Conservation (phyloP, 176 grass and related monocot species). For the Cocos nucifera region DNA sequence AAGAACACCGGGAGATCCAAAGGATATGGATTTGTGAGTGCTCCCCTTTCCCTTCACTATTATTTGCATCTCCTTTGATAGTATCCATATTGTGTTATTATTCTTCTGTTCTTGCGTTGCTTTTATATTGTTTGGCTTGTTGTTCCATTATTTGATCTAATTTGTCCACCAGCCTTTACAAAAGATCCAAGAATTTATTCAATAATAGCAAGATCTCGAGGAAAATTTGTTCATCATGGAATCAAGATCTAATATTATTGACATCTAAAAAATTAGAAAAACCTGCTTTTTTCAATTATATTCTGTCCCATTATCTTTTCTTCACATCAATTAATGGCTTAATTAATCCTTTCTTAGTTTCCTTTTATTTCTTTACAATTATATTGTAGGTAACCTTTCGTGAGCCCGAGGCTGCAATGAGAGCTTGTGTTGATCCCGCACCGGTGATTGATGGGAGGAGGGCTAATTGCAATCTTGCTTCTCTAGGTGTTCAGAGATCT, state of each 20-base stretch:
- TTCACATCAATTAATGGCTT: background rate
- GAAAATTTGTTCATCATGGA: too few relatives aligned
- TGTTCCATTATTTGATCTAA: too few relatives aligned
- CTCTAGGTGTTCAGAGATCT: constrained; percentile 89
- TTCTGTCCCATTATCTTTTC: background rate
- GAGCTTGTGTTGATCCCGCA: constrained; percentile 80
- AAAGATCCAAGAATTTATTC: too few relatives aligned
- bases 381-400: constrained; percentile 80
- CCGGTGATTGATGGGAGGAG: constrained; percentile 95
- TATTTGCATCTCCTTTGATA: background rate
- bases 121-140: too few relatives aligned
- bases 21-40: constrained; percentile 95
- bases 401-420: constrained; percentile 78
- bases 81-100: background rate
- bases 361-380: constrained; percentile 3
- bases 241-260: too few relatives aligned
- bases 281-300: too few relatives aligned
- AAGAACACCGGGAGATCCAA: constrained; percentile 98
- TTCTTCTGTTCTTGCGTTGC: too few relatives aligned
- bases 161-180: too few relatives aligned
- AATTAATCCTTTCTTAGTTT: background rate
- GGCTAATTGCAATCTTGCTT: constrained; percentile 96
- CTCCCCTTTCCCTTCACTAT: background rate
- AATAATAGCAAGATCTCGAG: too few relatives aligned
- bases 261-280: too few relatives aligned